Percentiles rank a stretch among this genome's conserved stretches.
phyloP scores from a whole-genome alignment of 768 basidiomycete species.

The Pleurotus platypus region DNA sequence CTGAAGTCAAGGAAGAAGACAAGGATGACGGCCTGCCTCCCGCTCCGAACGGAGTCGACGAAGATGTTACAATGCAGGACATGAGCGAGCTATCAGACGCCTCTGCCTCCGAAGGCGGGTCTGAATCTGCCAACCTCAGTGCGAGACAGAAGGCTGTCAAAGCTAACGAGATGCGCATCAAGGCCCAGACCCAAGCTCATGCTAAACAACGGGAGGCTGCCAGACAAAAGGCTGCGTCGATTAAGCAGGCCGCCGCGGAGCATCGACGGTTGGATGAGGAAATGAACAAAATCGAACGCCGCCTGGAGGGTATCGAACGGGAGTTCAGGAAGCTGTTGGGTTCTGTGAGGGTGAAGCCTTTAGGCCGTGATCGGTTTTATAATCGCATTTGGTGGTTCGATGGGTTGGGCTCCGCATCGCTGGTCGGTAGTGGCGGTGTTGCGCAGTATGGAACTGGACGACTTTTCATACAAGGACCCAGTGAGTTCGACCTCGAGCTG shows the following conservation, averaged over 20 bases:
- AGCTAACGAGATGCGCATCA: constrained; percentile 49
- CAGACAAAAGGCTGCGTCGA: constrained; percentile 71
- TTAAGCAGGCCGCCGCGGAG: constrained; percentile 80
- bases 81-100: constrained; percentile 73
- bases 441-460: constrained; percentile 86
- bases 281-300: constrained; percentile 74
- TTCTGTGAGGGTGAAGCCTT: constrained; percentile 78
- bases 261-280: constrained; percentile 86
- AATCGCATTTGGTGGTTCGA: constrained; percentile 99
- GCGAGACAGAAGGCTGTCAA: constrained; percentile 40
- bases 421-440: constrained; percentile 75
- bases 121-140: constrained; percentile 48
- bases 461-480: constrained; percentile 90
- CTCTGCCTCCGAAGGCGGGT: constrained; percentile 55
- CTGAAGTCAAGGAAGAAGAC: constrained; percentile 52
- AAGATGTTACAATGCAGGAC: constrained; percentile 61
- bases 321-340: constrained; percentile 91
- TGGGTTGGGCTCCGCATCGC: constrained; percentile 82
- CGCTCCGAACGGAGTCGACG: constrained; percentile 44
- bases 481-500: constrained; percentile 74
- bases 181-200: constrained; percentile 54
- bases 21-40: constrained; percentile 17
- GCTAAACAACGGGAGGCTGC: constrained; percentile 82
- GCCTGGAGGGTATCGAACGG: constrained; percentile 84
- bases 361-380: constrained; percentile 91